phyloP scores from a whole-genome alignment of 164 flowering plant species.

The Vitis rupestris region DNA sequence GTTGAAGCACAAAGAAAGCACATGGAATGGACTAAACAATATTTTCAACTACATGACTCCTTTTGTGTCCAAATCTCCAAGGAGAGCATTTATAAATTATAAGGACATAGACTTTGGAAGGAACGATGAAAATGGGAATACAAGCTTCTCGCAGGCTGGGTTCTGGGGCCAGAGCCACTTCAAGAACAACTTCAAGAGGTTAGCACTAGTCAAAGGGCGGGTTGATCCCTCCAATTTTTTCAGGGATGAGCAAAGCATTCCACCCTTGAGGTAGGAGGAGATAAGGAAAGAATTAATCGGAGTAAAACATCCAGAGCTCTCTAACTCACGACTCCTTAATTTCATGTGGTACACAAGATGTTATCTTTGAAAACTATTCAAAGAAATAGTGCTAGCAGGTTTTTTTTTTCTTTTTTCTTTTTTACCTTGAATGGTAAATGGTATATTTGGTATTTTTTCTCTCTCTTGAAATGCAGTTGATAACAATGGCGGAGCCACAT shows the following conservation, averaged over 20 bases:
- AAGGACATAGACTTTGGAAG: conserved; percentile 23
- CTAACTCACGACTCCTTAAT: no score
- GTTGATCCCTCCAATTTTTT: conserved; percentile 30
- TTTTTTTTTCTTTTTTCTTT: no score
- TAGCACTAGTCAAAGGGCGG: conserved; percentile 19
- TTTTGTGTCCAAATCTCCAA: conserved; percentile 23
- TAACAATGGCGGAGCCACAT: no score
- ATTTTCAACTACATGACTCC: conserved; percentile 17
- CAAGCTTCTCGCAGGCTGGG: conserved; percentile 13
- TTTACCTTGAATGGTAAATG: no score
- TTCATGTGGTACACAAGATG: no score
- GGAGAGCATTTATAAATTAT: conserved; percentile 20
- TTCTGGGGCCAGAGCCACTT: conserved; percentile 20
- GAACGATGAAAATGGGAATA: conserved; percentile 11
- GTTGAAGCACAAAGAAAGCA: not conserved
- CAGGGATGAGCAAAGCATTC: conserved; percentile 30
- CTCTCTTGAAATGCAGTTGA: no score
- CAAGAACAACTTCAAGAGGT: conserved; percentile 16
- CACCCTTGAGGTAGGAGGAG: not conserved
- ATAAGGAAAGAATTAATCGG: no score
- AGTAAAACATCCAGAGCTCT: no score
- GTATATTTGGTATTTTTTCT: no score
- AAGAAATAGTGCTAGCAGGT: no score
- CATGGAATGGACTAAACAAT: not conserved
- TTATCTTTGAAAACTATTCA: no score